Percentiles rank a stretch among this genome's conserved stretches.
Conservation (phyloP, 2,329 filamentous ascomycete genomes). For the Colletotrichum lindemuthianum region DNA sequence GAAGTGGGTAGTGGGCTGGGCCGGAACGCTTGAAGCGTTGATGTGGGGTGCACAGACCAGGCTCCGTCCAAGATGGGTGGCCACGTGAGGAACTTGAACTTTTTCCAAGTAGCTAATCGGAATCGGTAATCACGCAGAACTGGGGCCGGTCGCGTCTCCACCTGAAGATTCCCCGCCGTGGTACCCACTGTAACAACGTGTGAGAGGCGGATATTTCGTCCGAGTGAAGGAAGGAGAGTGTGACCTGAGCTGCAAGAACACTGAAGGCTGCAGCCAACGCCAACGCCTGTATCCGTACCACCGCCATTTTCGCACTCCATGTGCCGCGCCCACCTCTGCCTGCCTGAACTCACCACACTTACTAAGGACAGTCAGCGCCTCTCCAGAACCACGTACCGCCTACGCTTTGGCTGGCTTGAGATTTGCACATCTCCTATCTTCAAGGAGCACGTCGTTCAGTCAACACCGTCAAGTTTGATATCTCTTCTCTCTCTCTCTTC, state of each 20-base stretch:
- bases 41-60: conserved; percentile 33
- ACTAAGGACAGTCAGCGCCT: background rate
- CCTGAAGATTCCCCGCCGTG: conserved; percentile 31
- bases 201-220: too few relatives aligned
- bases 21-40: conserved; percentile 3
- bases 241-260: conserved; percentile 36
- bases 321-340: conserved; percentile 33
- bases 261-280: conserved; percentile 33
- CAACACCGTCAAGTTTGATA: background rate
- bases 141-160: conserved; percentile 18
- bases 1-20: conserved; percentile 28
- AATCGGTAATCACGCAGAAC: conserved; percentile 26
- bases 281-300: background rate
- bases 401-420: too few relatives aligned
- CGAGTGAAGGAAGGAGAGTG: conserved; percentile 23
- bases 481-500: background rate
- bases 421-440: too few relatives aligned
- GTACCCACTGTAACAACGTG: too few relatives aligned
- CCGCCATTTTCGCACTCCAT: conserved; percentile 25
- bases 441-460: too few relatives aligned
- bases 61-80: conserved; percentile 31
- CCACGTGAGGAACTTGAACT: conserved; percentile 35
- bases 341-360: background rate
- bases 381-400: background rate
- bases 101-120: conserved; percentile 36